Evolutionary conservation across 495 filamentous ascomycete species (phyloP), one percentile per base, ranked within the genome.

Genomic region (Aspergillus carlsbadensis): DNA sequence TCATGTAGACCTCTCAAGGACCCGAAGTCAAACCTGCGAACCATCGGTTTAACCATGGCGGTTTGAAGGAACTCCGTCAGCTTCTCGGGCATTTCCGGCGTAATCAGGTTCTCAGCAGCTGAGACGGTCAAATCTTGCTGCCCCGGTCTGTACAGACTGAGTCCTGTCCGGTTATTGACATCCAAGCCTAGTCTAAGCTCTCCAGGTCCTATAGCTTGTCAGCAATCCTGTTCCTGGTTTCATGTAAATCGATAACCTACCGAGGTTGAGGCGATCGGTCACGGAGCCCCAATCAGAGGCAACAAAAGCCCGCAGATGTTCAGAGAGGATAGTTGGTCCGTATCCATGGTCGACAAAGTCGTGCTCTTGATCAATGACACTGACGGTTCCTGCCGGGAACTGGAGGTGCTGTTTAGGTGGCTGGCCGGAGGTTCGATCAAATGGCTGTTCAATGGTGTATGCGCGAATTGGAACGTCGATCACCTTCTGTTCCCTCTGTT

Each of bases 181-280:
- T 86, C 81, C 20, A 91, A 72, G 29, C 62, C 65, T 68, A 92
- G 63, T 65, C 81, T 84, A 53, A 92, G 64, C 63, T 91, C 87
- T 10, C 89, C 88, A 54, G 86, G 85, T n/a, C 72, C 78, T 80
- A 43, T 10, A 40, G 54, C 7, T 21, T 36, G 33, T 66, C 45
- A 68, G 56, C 29, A 58, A 15, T n/a, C n/a, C n/a, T n/a, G n/a
- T n/a, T n/a, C n/a, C n/a, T n/a, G n/a, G n/a, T n/a, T n/a, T n/a
- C n/a, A n/a, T n/a, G n/a, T n/a, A n/a, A n/a, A 29, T 29, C 26
- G 26, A 29, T 2, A 14, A 58, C 63, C 59, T 63, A 80, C 80
- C 85, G n/a, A 88, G 73, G 58, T 90, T 89, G 56, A 92, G 75
- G 17, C 88, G 80, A 69, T 92, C 89, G 6, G 87, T 89, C 8